Conservation (phyloP, 2,329 filamentous ascomycete species). For the Scedosporium apiospermum region DNA sequence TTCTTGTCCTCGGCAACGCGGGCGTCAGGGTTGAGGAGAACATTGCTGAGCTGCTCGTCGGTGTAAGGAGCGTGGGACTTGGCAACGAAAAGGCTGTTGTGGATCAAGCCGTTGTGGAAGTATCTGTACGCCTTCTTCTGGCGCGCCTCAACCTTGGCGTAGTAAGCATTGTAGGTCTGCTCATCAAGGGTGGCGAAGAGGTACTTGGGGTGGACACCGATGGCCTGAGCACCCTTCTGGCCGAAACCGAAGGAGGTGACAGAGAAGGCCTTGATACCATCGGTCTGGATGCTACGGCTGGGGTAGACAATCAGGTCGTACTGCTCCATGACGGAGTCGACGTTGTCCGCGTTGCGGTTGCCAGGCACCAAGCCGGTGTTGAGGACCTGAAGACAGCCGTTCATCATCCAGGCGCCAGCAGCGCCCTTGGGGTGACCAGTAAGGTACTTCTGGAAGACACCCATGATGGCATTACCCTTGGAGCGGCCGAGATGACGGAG, state of each 20-base stretch:
- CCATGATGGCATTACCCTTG: slow-evolving; percentile 92
- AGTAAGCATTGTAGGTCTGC: slow-evolving; percentile 72
- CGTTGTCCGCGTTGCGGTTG: slow-evolving; percentile 96
- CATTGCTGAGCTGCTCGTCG: slow-evolving; percentile 73
- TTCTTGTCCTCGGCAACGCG: slow-evolving; percentile 83
- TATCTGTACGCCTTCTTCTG: slow-evolving; percentile 99
- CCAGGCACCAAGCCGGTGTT: slow-evolving; percentile 91
- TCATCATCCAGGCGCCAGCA: slow-evolving; percentile 99
- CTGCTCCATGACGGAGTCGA: slow-evolving; percentile 92
- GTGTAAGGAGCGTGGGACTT: slow-evolving; percentile 87
- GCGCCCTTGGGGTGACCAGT: slow-evolving; percentile 99
- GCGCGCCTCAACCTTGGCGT: slow-evolving; percentile 76
- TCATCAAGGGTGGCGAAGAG: slow-evolving; percentile 90
- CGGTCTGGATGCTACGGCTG: slow-evolving; percentile 89
- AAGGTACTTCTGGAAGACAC: slow-evolving; percentile 99
- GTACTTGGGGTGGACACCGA: slow-evolving; percentile 95
- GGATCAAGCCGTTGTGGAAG: slow-evolving; percentile 97
- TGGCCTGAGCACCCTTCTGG: slow-evolving; percentile 95
- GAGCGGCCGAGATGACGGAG: slow-evolving; percentile 86
- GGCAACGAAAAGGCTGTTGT: slow-evolving; percentile 94
- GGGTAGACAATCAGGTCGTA: slow-evolving; percentile 98
- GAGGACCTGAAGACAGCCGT: slow-evolving; percentile 91
- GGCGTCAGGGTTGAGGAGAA: slow-evolving; percentile 90
- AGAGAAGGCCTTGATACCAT: slow-evolving; percentile 96
- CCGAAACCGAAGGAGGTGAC: slow-evolving; percentile 99